A percentile compares a stretch with the other conserved stretches of the same genome.
These are phyloP conservation scores for Candida chauliodis DNA, from an alignment of 805 yeast species.

Conservation along the genomic window DNA sequence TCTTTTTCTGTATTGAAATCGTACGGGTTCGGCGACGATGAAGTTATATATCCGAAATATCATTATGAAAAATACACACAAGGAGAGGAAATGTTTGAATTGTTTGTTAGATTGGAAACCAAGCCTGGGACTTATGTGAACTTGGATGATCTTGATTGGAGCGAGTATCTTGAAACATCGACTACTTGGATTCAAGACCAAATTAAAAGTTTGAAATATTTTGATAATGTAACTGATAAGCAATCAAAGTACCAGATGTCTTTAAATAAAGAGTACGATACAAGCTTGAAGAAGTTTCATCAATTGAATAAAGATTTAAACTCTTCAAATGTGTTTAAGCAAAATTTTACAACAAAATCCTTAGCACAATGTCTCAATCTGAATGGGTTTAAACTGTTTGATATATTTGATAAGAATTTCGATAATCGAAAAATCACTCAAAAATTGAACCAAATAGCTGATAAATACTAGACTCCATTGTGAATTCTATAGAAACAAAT, in stretches of 20 bases:
- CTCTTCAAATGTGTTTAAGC: constrained; percentile 21
- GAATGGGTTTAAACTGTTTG: constrained; percentile 3
- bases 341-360: constrained; percentile 24
- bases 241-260: constrained; percentile 11
- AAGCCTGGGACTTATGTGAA: constrained; percentile 9
- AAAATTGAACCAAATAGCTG: constrained; percentile 4
- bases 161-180: constrained; percentile 1
- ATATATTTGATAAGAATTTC: constrained; percentile 1
- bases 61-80: constrained; percentile 24
- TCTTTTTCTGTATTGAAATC: constrained; percentile 26
- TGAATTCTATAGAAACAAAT: too few relatives aligned
- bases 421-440: constrained; percentile 3
- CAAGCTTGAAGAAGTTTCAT: neutral
- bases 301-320: constrained; percentile 2
- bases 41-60: constrained; percentile 25
- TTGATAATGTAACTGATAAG: constrained; percentile 4
- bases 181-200: neutral
- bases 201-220: neutral
- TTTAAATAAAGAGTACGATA: constrained; percentile 13
- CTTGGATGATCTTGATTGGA: constrained; percentile 9
- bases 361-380: neutral
- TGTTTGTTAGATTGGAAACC: too few relatives aligned
- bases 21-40: constrained; percentile 24
- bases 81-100: constrained; percentile 37
- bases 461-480: constrained; percentile 1